These are phyloP conservation scores for Phytophthora pini DNA, from an alignment of 352 stramenopile genomes.

Conservation along the genomic window DNA sequence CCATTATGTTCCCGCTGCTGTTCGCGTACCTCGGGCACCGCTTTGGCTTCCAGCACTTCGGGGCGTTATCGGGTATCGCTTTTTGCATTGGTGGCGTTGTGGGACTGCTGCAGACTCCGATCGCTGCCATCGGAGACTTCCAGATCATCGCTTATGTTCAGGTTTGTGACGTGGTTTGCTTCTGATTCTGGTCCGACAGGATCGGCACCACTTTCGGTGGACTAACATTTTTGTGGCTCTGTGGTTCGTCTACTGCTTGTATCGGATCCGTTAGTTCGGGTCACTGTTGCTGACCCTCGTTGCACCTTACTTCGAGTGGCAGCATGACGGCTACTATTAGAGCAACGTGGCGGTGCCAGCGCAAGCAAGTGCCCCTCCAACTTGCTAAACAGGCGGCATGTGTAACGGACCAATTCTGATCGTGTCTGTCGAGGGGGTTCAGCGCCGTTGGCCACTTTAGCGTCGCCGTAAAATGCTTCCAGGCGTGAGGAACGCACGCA, in stretches of 20 bases:
- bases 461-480: background rate
- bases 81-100: slow-evolving; percentile 76
- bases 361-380: slow-evolving; percentile 19
- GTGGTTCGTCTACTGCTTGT: slow-evolving; percentile 22
- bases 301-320: slow-evolving; percentile 54
- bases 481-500: slow-evolving; percentile 21
- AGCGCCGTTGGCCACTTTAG: slow-evolving; percentile 2
- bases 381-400: slow-evolving; percentile 32
- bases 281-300: slow-evolving; percentile 58
- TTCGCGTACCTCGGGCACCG: slow-evolving; percentile 82
- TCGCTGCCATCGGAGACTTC: slow-evolving; percentile 60
- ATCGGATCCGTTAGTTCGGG: slow-evolving; percentile 42
- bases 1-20: slow-evolving; percentile 84
- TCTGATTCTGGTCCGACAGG: slow-evolving; percentile 28
- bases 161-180: slow-evolving; percentile 36
- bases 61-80: slow-evolving; percentile 76
- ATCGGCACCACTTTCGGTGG: slow-evolving; percentile 17
- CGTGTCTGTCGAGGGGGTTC: background rate
- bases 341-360: slow-evolving; percentile 1
- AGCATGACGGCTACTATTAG: slow-evolving; percentile 43
- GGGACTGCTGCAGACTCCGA: slow-evolving; percentile 68
- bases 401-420: slow-evolving; percentile 29
- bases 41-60: slow-evolving; percentile 89
- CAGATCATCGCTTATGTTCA: slow-evolving; percentile 52
- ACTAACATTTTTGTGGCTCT: slow-evolving; percentile 7